Conservation (phyloP, 2,329 filamentous ascomycete species). For the Lasiodiplodia sp. region DNA sequence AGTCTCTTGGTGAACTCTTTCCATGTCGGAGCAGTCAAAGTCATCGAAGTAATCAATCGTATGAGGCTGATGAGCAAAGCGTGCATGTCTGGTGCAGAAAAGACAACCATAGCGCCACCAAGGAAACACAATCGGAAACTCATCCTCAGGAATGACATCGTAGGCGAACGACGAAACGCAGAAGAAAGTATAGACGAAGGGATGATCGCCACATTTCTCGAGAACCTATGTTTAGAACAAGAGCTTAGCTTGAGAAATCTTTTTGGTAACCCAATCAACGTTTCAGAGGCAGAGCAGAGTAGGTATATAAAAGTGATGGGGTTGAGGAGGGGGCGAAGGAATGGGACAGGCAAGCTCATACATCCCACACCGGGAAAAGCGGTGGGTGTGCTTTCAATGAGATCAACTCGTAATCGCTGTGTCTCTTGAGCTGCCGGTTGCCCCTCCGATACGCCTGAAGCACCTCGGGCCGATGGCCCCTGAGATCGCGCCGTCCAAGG, state of each 20-base stretch:
- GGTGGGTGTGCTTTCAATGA: slow-evolving; percentile 53
- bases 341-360: slow-evolving; percentile 38
- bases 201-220: slow-evolving; percentile 46
- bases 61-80: slow-evolving; percentile 43
- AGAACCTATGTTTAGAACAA: slow-evolving; percentile 39
- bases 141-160: slow-evolving; percentile 49
- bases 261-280: background rate
- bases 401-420: slow-evolving; percentile 80
- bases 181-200: slow-evolving; percentile 49
- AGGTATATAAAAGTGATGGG: slow-evolving; percentile 3
- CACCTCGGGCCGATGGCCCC: slow-evolving; percentile 65
- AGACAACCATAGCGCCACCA: slow-evolving; percentile 49
- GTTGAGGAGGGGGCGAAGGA: background rate
- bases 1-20: slow-evolving; percentile 40
- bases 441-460: slow-evolving; percentile 72
- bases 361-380: slow-evolving; percentile 50
- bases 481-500: slow-evolving; percentile 55
- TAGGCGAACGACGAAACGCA: slow-evolving; percentile 44
- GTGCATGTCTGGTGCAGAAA: slow-evolving; percentile 46
- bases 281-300: background rate
- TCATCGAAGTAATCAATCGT: slow-evolving; percentile 34
- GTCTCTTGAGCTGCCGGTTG: slow-evolving; percentile 70
- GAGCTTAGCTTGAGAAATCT: slow-evolving; percentile 37
- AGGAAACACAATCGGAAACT: slow-evolving; percentile 47
- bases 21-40: background rate